Evolutionary conservation across 306 rosid species (phyloP).

Genomic region (Cyamopsis tetragonoloba): DNA sequence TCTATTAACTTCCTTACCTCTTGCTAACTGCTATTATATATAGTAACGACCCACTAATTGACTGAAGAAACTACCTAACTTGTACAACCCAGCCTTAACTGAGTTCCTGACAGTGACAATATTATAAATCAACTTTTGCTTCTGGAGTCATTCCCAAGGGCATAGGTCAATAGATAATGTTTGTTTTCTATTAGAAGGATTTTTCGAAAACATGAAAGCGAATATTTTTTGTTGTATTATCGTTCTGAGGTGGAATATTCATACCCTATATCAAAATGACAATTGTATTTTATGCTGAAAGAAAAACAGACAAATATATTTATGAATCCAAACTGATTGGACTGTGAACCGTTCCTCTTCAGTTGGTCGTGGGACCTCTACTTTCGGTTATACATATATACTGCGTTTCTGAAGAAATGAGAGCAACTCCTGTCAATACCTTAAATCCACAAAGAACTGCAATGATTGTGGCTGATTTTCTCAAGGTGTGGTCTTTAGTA

Average conservation of each 20-base stretch:
- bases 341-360: conserved; percentile 28
- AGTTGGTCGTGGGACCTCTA: conserved; percentile 75
- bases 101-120: too few species aligned
- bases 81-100: too few species aligned
- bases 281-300: not conserved
- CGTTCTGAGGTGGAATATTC: not conserved
- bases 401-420: conserved; percentile 79
- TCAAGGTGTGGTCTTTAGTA: conserved; percentile 47
- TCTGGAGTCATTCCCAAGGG: not conserved
- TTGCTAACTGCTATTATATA: too few species aligned
- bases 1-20: too few species aligned
- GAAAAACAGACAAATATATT: too few species aligned
- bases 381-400: conserved; percentile 67
- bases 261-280: not conserved
- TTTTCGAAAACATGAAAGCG: not conserved
- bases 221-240: not conserved
- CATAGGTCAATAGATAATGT: not conserved
- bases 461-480: conserved; percentile 73
- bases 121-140: not conserved
- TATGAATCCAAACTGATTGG: conserved; percentile 31
- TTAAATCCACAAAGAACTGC: conserved; percentile 90
- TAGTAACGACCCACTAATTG: too few species aligned
- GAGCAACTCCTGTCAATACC: conserved; percentile 79
- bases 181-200: not conserved
- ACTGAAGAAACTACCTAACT: too few species aligned